Base-by-base conservation (phyloP, 208 protist species). In the Endotrypanum monterogeii region DNA sequence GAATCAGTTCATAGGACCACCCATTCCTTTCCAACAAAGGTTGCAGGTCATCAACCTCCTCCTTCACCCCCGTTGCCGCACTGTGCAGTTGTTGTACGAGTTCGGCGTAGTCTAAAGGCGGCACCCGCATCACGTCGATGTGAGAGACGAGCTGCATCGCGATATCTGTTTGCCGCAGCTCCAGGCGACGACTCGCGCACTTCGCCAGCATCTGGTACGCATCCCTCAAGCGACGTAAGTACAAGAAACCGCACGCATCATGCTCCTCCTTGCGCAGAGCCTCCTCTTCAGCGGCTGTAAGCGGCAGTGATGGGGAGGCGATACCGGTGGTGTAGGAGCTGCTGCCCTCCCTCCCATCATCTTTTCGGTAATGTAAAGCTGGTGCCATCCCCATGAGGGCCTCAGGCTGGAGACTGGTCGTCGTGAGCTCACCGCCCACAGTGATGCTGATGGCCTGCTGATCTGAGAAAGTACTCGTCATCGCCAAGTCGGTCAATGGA, bases 391-490 rank as follows among this genome's bases (percentile, higher is more conserved):
- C 78, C 67, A 83, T 80, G 16, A 94, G 57, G 5, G 91, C 87
- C 58, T 85, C 77, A 16, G 67, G 50, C 51, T 74, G 62, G 56
- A 95, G 79, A 6, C 86, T 84, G 7, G 76, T 80, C 66, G 78
- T 9, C 8, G 72, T 73, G 50, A 82, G 37, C 71, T 93, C 89
- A 6, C 88, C 92, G 16, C 81, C 85, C 16, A 87, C 18, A 14
- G 88, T 91, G n/a, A 96, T 60, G 58, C 79, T 84, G 73, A 94
- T 76, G 9, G 86, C 81, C n/a, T 86, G 85, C 76, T 96, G 84
- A 72, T 94, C 85, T 23, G 81, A 62, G 30, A 83, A 96, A 8
- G 83, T 94, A 25, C 73, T 44, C 32, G 92, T 94, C 30, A 86
- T 82, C 30, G 54, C 79, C 39, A 96, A 80, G 66, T 89, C 83